A percentile compares a stretch with the other conserved stretches of the same genome.
Evolutionary conservation across 2,329 filamentous ascomycete species (phyloP).

Genomic region (Colletotrichum australisinense): DNA sequence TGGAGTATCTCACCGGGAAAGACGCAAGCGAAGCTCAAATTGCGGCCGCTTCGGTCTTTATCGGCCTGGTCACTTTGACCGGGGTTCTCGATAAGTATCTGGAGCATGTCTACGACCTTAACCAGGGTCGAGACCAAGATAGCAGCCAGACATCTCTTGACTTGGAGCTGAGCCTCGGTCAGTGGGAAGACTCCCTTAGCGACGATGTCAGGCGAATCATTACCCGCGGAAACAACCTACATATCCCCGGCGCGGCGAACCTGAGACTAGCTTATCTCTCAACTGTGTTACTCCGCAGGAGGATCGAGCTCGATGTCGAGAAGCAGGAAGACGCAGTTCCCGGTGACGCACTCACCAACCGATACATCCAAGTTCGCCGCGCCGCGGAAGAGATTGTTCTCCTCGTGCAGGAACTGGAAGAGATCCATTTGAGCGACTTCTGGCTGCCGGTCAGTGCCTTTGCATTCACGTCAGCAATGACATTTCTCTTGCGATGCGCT

Average conservation of each 20-base stretch:
- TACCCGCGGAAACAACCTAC: constrained; percentile 53
- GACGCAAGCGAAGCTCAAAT: not conserved
- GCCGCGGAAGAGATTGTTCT: constrained; percentile 62
- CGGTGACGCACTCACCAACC: constrained; percentile 20
- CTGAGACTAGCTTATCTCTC: constrained; percentile 63
- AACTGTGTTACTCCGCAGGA: constrained; percentile 56
- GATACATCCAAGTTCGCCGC: constrained; percentile 54
- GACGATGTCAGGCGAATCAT: constrained; percentile 52
- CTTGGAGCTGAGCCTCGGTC: constrained; percentile 51
- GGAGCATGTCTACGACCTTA: constrained; percentile 37
- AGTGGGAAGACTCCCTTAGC: constrained; percentile 57
- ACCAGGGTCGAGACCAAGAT: constrained; percentile 12
- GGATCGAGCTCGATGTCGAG: constrained; percentile 58
- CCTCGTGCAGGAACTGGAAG: constrained; percentile 57
- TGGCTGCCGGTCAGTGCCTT: constrained; percentile 63
- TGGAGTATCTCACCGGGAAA: constrained; percentile 44
- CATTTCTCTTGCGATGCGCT: constrained; percentile 61
- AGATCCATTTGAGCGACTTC: constrained; percentile 57
- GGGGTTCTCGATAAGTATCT: constrained; percentile 35
- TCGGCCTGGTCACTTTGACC: constrained; percentile 29
- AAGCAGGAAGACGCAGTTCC: constrained; percentile 40
- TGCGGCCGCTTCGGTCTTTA: constrained; percentile 31
- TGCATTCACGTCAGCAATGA: constrained; percentile 59
- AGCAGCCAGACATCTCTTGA: constrained; percentile 38
- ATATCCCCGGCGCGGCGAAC: constrained; percentile 59